phyloP scores from a whole-genome alignment of 208 protist species.

The Leishmania guyanensis region DNA sequence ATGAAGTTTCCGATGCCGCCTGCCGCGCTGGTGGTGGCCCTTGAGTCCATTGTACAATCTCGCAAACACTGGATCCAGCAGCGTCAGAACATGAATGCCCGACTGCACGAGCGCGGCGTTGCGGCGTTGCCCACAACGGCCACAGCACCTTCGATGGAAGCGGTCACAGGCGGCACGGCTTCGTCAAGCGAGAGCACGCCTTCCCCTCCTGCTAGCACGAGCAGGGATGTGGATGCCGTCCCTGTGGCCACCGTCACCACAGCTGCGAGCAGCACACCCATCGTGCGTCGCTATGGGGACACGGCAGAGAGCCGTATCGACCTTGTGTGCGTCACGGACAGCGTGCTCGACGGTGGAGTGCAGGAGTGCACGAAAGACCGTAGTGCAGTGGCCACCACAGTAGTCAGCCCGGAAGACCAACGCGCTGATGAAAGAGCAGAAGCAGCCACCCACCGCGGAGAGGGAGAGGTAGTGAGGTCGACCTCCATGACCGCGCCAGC shows the following conservation, averaged over 20 bases:
- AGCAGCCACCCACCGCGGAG: not conserved
- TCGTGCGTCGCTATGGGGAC: constrained; percentile 47
- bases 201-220: constrained; percentile 6
- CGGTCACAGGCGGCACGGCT: not conserved
- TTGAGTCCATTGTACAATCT: constrained; percentile 69
- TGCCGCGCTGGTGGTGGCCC: constrained; percentile 49
- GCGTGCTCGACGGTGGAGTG: constrained; percentile 50
- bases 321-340: constrained; percentile 51
- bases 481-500: constrained; percentile 9
- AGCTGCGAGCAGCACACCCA: constrained; percentile 2
- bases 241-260: not conserved
- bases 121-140: not conserved
- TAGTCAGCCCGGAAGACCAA: constrained; percentile 4
- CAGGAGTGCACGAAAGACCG: constrained; percentile 52
- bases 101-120: constrained; percentile 20
- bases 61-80: constrained; percentile 39
- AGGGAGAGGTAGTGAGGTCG: not conserved
- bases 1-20: constrained; percentile 58
- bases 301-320: constrained; percentile 61
- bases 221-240: not conserved
- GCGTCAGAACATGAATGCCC: constrained; percentile 19
- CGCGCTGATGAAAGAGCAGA: not conserved
- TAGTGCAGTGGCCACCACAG: constrained; percentile 33
- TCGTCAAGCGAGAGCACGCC: not conserved
- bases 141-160: not conserved